Evolutionary conservation across 2,329 filamentous ascomycete species (phyloP).

Genomic region (Alternaria rosae): DNA sequence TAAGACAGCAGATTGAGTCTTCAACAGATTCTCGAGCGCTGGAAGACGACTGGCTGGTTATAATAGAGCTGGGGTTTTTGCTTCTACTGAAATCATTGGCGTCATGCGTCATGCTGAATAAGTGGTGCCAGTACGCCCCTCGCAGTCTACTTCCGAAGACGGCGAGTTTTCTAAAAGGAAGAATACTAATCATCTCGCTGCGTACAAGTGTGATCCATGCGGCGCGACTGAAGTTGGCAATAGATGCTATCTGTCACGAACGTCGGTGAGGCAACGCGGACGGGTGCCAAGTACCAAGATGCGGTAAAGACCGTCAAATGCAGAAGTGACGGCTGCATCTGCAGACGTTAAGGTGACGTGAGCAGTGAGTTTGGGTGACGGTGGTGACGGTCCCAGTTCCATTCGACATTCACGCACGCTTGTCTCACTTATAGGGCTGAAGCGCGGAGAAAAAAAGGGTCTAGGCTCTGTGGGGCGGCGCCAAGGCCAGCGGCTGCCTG

Average conservation of each 20-base stretch:
- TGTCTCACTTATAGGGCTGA: conserved; percentile 23
- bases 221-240: neutral
- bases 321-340: neutral
- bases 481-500: conserved; percentile 21
- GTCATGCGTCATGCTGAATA: neutral
- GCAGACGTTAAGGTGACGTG: neutral
- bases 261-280: neutral
- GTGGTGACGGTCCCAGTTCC: neutral
- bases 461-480: conserved; percentile 14
- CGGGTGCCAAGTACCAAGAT: neutral
- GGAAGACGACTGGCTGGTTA: neutral
- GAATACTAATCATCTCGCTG: neutral
- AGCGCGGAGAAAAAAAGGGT: conserved; percentile 14
- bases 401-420: neutral
- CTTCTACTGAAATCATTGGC: neutral
- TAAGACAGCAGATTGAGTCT: conserved; percentile 6
- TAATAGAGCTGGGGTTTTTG: neutral
- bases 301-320: neutral
- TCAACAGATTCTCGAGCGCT: neutral
- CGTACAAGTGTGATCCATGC: neutral
- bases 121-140: neutral
- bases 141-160: neutral
- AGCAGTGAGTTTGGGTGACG: neutral
- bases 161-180: neutral
- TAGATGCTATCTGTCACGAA: neutral